Conservation (phyloP, 306 rosid species). For the Ormosia emarginata region DNA sequence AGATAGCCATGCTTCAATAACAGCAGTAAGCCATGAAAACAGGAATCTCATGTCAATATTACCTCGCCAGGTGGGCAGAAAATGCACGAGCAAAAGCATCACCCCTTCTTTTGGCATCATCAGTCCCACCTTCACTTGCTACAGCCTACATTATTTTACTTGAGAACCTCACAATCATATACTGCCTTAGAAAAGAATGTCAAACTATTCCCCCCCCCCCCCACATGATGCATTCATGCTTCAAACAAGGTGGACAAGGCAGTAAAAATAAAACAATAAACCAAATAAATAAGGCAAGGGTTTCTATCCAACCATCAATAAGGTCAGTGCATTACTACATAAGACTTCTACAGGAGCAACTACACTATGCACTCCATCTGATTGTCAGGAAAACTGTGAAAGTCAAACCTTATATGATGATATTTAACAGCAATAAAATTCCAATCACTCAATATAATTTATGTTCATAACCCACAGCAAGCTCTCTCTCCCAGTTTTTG, state of each 20-base stretch:
- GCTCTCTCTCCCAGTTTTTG: not conserved
- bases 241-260: not conserved
- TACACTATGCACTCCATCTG: not conserved
- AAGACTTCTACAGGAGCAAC: not conserved
- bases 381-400: not conserved
- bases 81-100: constrained; percentile 85
- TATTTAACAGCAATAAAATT: not conserved
- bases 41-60: not conserved
- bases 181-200: not conserved
- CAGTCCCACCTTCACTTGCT: constrained; percentile 91
- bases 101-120: constrained; percentile 89
- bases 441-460: not conserved
- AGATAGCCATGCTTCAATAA: not conserved
- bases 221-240: not conserved
- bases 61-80: constrained; percentile 84
- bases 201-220: not conserved
- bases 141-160: constrained; percentile 62
- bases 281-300: not conserved
- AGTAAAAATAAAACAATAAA: not conserved
- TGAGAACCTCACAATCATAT: constrained; percentile 29
- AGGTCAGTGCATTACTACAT: not conserved
- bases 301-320: not conserved
- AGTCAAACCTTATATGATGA: not conserved
- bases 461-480: not conserved
- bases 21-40: not conserved